Evolutionary conservation across 352 stramenopile genomes (phyloP).

Genomic region (Detonula confervacea): DNA sequence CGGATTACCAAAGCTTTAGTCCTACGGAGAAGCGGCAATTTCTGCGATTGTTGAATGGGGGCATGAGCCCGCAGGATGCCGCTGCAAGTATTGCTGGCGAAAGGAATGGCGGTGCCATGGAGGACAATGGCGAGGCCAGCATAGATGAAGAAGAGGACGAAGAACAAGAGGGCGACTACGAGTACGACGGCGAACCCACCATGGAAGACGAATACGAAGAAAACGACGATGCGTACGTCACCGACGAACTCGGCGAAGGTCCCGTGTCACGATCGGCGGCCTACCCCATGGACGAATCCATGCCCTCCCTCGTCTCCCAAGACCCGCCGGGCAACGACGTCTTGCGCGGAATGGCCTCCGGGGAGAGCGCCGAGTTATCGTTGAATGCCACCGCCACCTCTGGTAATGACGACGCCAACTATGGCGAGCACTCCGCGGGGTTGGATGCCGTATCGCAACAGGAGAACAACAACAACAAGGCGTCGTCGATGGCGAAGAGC

Average conservation of each 20-base stretch:
- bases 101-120: slow-evolving; percentile 21
- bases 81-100: slow-evolving; percentile 56
- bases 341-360: slow-evolving; percentile 8
- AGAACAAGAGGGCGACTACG: neutral
- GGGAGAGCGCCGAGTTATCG: slow-evolving; percentile 38
- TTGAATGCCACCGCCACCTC: too few relatives aligned
- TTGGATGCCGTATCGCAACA: neutral
- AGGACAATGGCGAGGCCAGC: neutral
- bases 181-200: neutral
- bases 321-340: slow-evolving; percentile 35
- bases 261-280: neutral
- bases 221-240: slow-evolving; percentile 6
- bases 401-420: too few relatives aligned
- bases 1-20: slow-evolving; percentile 71
- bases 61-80: slow-evolving; percentile 62
- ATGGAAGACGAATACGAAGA: slow-evolving; percentile 10
- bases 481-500: neutral
- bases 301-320: slow-evolving; percentile 4
- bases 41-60: slow-evolving; percentile 70
- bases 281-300: slow-evolving; percentile 18
- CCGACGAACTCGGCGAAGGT: neutral
- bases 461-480: neutral
- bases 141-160: slow-evolving; percentile 17
- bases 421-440: too few relatives aligned
- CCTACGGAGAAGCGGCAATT: slow-evolving; percentile 78